phyloP scores from a whole-genome alignment of 1,284 basidiomycete species.

The Anthracocystis walkeri region DNA sequence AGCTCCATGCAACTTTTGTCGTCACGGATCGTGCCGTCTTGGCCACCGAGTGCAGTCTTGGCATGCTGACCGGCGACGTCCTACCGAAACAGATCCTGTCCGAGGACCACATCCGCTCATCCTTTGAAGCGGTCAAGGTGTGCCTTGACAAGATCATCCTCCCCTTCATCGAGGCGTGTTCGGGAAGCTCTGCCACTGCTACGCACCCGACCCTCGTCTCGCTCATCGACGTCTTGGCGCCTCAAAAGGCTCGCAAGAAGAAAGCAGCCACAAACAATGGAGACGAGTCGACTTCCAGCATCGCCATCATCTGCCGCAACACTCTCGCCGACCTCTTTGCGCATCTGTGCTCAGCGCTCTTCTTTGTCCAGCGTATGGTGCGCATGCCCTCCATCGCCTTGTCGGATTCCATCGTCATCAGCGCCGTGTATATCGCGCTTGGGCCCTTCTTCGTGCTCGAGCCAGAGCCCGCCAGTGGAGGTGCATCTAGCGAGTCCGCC shows the following conservation, averaged over 20 bases:
- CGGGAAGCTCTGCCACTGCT: constrained; percentile 32
- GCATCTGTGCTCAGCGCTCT: constrained; percentile 60
- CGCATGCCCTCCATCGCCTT: constrained; percentile 71
- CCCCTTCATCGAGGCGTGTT: constrained; percentile 82
- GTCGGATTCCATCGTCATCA: constrained; percentile 76
- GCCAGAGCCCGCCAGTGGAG: constrained; percentile 71
- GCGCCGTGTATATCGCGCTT: constrained; percentile 89
- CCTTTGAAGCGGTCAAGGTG: constrained; percentile 81
- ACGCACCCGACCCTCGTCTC: constrained; percentile 50
- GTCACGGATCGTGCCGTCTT: constrained; percentile 71
- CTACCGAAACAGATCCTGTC: constrained; percentile 83
- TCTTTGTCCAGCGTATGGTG: constrained; percentile 70
- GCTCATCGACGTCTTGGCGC: constrained; percentile 67
- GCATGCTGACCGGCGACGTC: constrained; percentile 80
- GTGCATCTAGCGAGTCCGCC: constrained; percentile 33
- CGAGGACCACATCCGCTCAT: constrained; percentile 86
- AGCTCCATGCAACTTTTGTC: constrained; percentile 47
- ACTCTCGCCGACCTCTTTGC: constrained; percentile 50
- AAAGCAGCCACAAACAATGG: constrained; percentile 18
- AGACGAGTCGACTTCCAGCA: constrained; percentile 29
- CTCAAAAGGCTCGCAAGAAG: constrained; percentile 46
- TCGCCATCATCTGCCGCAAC: constrained; percentile 48
- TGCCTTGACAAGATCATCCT: constrained; percentile 84
- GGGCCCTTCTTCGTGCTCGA: constrained; percentile 86
- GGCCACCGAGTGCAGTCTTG: constrained; percentile 84